Evolutionary conservation across 2,329 filamentous ascomycete genomes (phyloP), one percentile per base, ranked within the genome.

Genomic region (Endocalyx cinctus): DNA sequence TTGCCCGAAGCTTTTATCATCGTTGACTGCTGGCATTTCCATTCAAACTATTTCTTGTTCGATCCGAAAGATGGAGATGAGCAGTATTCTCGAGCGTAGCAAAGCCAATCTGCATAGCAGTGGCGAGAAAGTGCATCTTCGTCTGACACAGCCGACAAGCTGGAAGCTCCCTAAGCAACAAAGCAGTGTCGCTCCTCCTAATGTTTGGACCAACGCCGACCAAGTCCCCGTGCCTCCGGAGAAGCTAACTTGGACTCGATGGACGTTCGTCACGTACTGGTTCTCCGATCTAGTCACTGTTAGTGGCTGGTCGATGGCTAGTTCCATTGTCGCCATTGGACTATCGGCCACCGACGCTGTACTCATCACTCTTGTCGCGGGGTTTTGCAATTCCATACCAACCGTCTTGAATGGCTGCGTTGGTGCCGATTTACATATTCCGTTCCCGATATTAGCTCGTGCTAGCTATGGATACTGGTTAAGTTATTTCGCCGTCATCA

Each of bases 201-300:
- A 54, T 14, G 50, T 58, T 10, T 58, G 54, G 52, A 48, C 47
- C 3, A 53, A 53, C 27, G 46, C 46, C 5, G 47, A 51, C 37
- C 43, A 50, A 26, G 54, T 57, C 40, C 52, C 55, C 4, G 50
- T 59, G 0, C 47, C 66, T 16, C 52, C 54, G 3, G 60, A 65
- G 38, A 54, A 60, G 34, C 52, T 59, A 31, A 69, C 64, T 14
- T 69, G 67, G 67, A 61, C 62, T 5, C 56, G 52, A 10, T 47
- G 62, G 31, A 60, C 66, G 18, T 69, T 66, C 43, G 63, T 66
- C 55, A 60, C 62, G 11, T 69, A 71, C 45, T 71, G 68, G 68
- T 64, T 60, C 38, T 64, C 60, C 6, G 68, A 72, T 39, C 60
- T 69, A 52, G 47, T 58, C 12, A 58, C 53, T 13, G 42, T 55